A percentile compares a stretch with the other conserved stretches of the same genome.
Evolutionary conservation across 2,329 filamentous ascomycete genomes (phyloP).

Genomic region (Scytalidium sp.): DNA sequence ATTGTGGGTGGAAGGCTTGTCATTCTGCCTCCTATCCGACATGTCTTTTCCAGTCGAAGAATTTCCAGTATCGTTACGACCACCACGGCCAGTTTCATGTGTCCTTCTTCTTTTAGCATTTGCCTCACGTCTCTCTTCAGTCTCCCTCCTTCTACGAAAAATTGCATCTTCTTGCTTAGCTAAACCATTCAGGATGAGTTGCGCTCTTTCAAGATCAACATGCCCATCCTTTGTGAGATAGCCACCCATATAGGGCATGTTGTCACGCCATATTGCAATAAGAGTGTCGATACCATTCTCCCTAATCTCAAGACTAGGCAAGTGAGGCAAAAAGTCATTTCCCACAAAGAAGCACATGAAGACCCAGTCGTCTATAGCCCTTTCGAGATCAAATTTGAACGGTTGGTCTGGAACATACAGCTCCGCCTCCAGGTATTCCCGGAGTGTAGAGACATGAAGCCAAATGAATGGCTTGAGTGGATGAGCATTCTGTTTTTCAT

Average conservation of each 20-base stretch:
- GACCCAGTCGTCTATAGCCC: conserved; percentile 95
- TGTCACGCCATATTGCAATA: conserved; percentile 95
- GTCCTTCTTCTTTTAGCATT: conserved; percentile 75
- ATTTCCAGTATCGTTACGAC: conserved; percentile 29
- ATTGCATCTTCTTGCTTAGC: conserved; percentile 93
- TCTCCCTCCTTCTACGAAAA: conserved; percentile 82
- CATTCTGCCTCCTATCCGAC: conserved; percentile 22
- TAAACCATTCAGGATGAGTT: conserved; percentile 82
- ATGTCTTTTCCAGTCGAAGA: conserved; percentile 24
- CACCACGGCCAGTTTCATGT: conserved; percentile 45
- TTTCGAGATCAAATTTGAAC: conserved; percentile 90
- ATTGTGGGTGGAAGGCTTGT: conserved; percentile 11
- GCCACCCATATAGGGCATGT: conserved; percentile 85
- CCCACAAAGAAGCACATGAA: conserved; percentile 99
- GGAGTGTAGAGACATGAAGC: conserved; percentile 87
- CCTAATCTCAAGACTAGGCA: conserved; percentile 95
- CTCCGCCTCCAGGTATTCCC: conserved; percentile 91
- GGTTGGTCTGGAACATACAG: conserved; percentile 78
- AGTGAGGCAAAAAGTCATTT: conserved; percentile 95
- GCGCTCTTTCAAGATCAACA: conserved; percentile 82
- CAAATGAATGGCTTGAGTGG: conserved; percentile 93
- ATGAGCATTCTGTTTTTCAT: conserved; percentile 71
- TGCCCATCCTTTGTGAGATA: conserved; percentile 95
- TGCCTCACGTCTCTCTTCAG: conserved; percentile 79
- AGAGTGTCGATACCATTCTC: conserved; percentile 97